phyloP scores from a whole-genome alignment of 352 stramenopile species.

The Aphanomyces cochlioides region DNA sequence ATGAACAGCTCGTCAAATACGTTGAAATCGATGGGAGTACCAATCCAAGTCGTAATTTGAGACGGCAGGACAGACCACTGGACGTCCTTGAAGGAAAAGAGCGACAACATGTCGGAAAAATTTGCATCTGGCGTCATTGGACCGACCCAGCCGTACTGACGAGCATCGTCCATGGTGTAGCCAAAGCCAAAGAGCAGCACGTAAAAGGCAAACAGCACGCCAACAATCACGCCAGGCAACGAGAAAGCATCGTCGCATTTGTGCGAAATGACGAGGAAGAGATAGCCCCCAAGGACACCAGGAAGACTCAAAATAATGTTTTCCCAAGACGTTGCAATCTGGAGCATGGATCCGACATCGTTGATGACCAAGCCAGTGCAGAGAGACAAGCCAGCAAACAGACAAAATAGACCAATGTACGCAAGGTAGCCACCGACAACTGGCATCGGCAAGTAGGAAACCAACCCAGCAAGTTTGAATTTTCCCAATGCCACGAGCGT shows the following conservation, averaged over 20 bases:
- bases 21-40: conserved; percentile 29
- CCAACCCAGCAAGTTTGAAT: conserved; percentile 91
- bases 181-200: conserved; percentile 65
- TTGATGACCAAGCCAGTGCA: conserved; percentile 90
- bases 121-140: conserved; percentile 50
- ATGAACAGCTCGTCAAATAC: conserved; percentile 3
- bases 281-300: conserved; percentile 72
- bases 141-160: conserved; percentile 88
- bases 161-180: conserved; percentile 86
- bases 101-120: conserved; percentile 70
- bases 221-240: conserved; percentile 76
- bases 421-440: conserved; percentile 97
- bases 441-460: conserved; percentile 95
- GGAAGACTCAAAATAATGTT: conserved; percentile 82
- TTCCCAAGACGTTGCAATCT: conserved; percentile 52
- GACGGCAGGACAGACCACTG: conserved; percentile 86
- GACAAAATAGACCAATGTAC: conserved; percentile 96
- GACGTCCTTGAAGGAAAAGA: conserved; percentile 91
- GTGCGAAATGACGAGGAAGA: conserved; percentile 80
- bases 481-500: conserved; percentile 93
- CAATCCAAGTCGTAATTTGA: conserved; percentile 88
- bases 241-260: conserved; percentile 73
- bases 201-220: conserved; percentile 91
- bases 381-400: conserved; percentile 89
- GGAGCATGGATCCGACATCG: conserved; percentile 71